Evolutionary conservation across 2,329 filamentous ascomycete genomes (phyloP), one percentile per base, ranked within the genome.

Genomic region (Tolypocladium endophyticum): DNA sequence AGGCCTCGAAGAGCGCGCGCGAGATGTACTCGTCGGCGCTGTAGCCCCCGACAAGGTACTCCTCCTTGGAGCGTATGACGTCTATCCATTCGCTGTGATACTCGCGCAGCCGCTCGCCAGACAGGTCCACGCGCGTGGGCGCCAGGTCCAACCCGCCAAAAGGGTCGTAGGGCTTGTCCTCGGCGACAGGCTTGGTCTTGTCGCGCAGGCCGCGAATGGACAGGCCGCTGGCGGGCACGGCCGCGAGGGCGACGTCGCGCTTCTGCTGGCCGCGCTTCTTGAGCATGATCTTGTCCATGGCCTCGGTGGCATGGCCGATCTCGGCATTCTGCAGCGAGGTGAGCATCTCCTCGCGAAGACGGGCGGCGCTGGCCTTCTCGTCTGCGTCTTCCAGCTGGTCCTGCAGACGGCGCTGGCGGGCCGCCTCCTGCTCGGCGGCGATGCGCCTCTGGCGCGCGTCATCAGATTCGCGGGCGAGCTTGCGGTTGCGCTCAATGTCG

Each of bases 1-100:
- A 97, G 0, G 93, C 92, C 70, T 97, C 92, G 62, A 90, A 89
- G 70, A 99, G 77, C 30, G 90, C 87, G 30, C 92, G 81, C 9
- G 86, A 80, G 67, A 91, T 90, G 70, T 94, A 97, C 70, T 96
- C 92, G 39, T 83, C 79, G 52, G 93, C 78, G 67, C 87, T 87
- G 74, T 95, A 97, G 0, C 94, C 95, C 38, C 92, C 92, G 20
- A 89, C 90, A 57, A 82, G 77, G 69, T 88, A 85, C 53, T 82
- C 79, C 2, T 81, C 75, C 69, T 92, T 87, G 47, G 83, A 82
- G 60, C 86, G 83, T 38, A 86, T 82, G 30, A 78, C 78, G 53
- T 88, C 86, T 58, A 95, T 77, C 79, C 87, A 91, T 55, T 87
- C 83, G 69, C 89, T 91, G 50, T 86, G 83, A 72, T 97, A 96